Evolutionary conservation across 768 basidiomycete species (phyloP).

Genomic region (Cubamyces sp.): DNA sequence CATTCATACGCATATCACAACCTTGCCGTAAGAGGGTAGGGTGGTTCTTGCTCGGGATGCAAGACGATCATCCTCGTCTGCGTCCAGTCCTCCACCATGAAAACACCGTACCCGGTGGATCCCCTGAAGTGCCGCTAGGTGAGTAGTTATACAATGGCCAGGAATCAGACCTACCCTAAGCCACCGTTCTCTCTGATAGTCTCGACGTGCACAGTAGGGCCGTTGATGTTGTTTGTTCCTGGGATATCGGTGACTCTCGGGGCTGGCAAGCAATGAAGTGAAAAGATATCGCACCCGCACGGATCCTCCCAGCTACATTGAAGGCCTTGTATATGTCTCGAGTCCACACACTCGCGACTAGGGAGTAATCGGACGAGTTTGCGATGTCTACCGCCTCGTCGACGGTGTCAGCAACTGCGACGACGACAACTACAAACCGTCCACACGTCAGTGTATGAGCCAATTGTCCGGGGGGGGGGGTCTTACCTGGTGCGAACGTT

Average conservation of each 20-base stretch:
- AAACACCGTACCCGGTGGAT: constrained; percentile 53
- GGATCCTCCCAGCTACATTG: constrained; percentile 51
- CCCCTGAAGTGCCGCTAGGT: constrained; percentile 25
- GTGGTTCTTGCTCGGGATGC: constrained; percentile 37
- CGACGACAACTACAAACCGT: constrained; percentile 41
- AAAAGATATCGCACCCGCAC: constrained; percentile 41
- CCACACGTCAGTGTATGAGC: not conserved
- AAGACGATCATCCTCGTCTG: constrained; percentile 47
- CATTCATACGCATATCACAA: not conserved
- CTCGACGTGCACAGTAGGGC: constrained; percentile 53
- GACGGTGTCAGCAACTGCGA: constrained; percentile 49
- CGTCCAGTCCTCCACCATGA: constrained; percentile 55
- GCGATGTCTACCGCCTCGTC: constrained; percentile 63
- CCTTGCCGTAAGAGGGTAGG: constrained; percentile 9
- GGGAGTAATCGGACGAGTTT: constrained; percentile 56
- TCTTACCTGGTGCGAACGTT: constrained; percentile 60
- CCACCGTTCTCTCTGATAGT: constrained; percentile 43
- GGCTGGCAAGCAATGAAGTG: not conserved
- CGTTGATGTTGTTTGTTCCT: constrained; percentile 63
- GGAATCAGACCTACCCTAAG: constrained; percentile 44
- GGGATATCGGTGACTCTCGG: not conserved
- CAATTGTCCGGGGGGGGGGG: not conserved
- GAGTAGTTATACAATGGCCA: not conserved
- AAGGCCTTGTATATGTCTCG: constrained; percentile 47
- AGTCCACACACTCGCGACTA: constrained; percentile 58